Conservation (phyloP, 352 stramenopile species). For the Globisporangium polare region DNA sequence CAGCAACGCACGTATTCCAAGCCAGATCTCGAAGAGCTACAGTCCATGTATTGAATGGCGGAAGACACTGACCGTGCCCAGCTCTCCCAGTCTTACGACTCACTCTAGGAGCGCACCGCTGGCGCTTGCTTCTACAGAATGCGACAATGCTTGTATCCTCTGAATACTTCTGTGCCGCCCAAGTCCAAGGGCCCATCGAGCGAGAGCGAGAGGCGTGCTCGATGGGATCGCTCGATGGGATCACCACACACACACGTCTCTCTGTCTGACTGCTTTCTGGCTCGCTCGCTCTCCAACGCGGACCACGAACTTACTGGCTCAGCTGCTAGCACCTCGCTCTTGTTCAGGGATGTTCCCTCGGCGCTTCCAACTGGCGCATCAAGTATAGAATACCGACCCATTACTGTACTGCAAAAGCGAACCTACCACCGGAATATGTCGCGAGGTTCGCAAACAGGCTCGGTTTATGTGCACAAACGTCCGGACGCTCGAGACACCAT, state of each 20-base stretch:
- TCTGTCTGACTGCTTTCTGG: background rate
- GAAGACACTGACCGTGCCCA: too few relatives aligned
- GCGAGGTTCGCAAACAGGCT: background rate
- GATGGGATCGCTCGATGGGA: background rate
- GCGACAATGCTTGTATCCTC: too few relatives aligned
- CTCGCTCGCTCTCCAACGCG: background rate
- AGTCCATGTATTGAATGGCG: too few relatives aligned
- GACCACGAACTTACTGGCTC: background rate
- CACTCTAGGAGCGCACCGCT: too few relatives aligned
- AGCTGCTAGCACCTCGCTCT: background rate
- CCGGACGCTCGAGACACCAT: background rate
- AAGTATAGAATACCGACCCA: background rate
- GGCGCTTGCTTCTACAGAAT: too few relatives aligned
- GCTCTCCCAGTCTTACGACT: too few relatives aligned
- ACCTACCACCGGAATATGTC: background rate
- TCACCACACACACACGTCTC: background rate
- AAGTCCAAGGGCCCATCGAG: background rate
- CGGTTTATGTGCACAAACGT: conserved; percentile 1
- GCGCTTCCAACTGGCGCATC: background rate
- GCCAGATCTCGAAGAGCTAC: too few relatives aligned
- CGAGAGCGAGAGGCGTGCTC: background rate
- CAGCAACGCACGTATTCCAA: too few relatives aligned
- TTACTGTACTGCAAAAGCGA: background rate
- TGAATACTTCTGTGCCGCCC: too few relatives aligned
- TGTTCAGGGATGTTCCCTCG: background rate